Conservation (phyloP, 176 grass and related monocot genomes). For the Carex littledalei region DNA sequence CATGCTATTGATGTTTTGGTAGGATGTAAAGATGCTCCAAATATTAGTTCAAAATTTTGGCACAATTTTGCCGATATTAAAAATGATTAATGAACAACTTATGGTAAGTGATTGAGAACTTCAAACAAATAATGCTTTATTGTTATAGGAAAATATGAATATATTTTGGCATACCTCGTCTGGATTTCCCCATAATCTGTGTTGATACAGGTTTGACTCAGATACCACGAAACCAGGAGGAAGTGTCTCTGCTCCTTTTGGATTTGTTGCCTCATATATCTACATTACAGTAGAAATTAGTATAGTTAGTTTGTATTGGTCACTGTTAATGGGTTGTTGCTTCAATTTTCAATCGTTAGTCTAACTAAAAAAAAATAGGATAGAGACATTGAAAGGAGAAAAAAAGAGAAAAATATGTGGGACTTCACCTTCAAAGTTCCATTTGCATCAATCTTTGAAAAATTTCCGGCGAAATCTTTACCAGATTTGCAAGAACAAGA, state of each 20-base stretch:
- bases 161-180: slow-evolving; percentile 37
- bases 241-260: slow-evolving; percentile 58
- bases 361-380: background rate
- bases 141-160: background rate
- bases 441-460: slow-evolving; percentile 5
- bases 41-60: background rate
- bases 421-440: slow-evolving; percentile 8
- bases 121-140: background rate
- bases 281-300: background rate
- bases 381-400: background rate
- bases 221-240: slow-evolving; percentile 51
- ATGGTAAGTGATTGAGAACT: background rate
- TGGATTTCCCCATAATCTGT: slow-evolving; percentile 66
- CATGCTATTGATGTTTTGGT: background rate
- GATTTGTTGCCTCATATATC: slow-evolving; percentile 41
- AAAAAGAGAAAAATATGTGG: background rate
- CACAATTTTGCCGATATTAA: background rate
- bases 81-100: background rate
- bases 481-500: background rate
- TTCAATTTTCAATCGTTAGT: background rate
- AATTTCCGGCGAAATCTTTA: background rate
- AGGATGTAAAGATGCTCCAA: background rate
- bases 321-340: background rate
- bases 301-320: background rate
- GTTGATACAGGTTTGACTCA: slow-evolving; percentile 60